Conservation (phyloP, 140 eudicot species). For the Erigeron philadelphicus region DNA sequence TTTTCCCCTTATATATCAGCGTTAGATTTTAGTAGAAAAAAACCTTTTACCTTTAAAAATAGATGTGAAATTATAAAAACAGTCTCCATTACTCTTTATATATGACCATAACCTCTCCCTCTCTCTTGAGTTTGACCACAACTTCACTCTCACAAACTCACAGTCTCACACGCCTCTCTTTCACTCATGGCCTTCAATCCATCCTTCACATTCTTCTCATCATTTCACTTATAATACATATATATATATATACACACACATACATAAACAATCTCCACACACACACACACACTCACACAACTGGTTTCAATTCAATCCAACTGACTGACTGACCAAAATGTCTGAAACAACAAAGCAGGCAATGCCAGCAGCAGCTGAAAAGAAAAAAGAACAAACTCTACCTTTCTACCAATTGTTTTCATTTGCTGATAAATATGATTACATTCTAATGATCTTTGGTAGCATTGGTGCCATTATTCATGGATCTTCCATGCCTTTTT, state of each 20-base stretch:
- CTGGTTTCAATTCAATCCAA: background rate
- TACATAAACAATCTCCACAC: no score
- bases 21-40: no score
- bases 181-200: conserved; percentile 20
- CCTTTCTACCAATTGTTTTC: conserved; percentile 80
- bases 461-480: conserved; percentile 58
- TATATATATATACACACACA: background rate
- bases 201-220: background rate
- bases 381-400: conserved; percentile 84
- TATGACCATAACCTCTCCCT: conserved; percentile 19
- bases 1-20: no score
- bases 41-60: no score
- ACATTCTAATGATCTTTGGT: conserved; percentile 45
- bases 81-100: conserved; percentile 24
- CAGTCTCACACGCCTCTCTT: conserved; percentile 15
- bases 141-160: conserved; percentile 1
- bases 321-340: conserved; percentile 29
- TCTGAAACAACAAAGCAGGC: conserved; percentile 46
- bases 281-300: background rate
- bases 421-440: conserved; percentile 76
- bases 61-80: no score
- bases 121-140: conserved; percentile 31
- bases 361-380: conserved; percentile 69
- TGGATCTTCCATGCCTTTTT: conserved; percentile 64
- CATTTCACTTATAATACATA: background rate